These are phyloP conservation scores for Myotisia sp. DNA, from an alignment of 2,329 filamentous ascomycete genomes.

Conservation along the genomic window DNA sequence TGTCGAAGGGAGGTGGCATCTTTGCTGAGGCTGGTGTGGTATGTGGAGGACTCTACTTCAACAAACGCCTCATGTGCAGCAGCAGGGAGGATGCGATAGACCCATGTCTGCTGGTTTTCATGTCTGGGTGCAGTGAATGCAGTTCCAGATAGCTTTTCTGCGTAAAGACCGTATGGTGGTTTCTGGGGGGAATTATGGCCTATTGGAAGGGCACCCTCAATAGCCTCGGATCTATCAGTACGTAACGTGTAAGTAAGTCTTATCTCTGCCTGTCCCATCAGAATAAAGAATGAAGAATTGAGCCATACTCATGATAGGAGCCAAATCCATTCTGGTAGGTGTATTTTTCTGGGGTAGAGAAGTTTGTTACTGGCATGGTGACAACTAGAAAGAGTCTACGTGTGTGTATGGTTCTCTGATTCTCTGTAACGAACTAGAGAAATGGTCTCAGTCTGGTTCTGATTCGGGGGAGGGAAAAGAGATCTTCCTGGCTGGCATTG, in stretches of 20 bases:
- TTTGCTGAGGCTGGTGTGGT: conserved; percentile 31
- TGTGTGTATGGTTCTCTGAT: neutral
- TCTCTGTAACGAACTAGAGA: neutral
- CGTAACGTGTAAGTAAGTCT: too few relatives aligned
- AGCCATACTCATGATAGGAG: conserved; percentile 58
- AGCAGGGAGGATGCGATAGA: conserved; percentile 55
- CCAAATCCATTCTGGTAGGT: conserved; percentile 66
- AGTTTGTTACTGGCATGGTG: conserved; percentile 50
- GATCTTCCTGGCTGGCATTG: too few relatives aligned
- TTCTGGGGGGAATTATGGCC: conserved; percentile 74
- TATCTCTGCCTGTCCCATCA: neutral
- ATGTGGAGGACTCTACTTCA: conserved; percentile 31
- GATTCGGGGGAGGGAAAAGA: too few relatives aligned
- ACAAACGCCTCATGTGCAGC: conserved; percentile 43
- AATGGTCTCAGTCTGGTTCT: too few relatives aligned
- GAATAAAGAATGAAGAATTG: neutral
- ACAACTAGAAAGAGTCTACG: neutral
- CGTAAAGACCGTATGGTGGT: conserved; percentile 62
- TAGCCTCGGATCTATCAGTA: conserved; percentile 54
- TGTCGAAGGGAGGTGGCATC: conserved; percentile 37
- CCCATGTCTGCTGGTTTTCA: conserved; percentile 58
- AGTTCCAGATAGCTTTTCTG: conserved; percentile 63
- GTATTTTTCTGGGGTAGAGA: conserved; percentile 54
- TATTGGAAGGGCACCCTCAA: conserved; percentile 58
- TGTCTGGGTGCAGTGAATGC: conserved; percentile 56